phyloP scores from a whole-genome alignment of 2,329 filamentous ascomycete genomes.

The Gnomoniopsis sp. region DNA sequence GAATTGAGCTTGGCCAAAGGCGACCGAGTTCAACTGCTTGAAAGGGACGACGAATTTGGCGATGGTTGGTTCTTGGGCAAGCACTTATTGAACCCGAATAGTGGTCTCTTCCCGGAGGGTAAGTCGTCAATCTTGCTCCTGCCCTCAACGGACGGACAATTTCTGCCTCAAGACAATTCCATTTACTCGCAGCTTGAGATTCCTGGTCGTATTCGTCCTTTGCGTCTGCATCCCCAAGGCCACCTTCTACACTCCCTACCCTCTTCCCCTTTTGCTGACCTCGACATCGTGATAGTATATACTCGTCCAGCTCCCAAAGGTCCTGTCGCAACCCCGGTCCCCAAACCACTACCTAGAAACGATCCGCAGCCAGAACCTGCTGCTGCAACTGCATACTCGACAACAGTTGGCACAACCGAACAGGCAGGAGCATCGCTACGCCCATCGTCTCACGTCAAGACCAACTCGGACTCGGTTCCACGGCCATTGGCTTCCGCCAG shows the following conservation, averaged over 20 bases:
- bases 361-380: neutral
- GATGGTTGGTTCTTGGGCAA: conserved; percentile 82
- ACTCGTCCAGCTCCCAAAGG: conserved; percentile 54
- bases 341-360: conserved; percentile 2
- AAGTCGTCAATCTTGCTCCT: conserved; percentile 27
- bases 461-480: conserved; percentile 32
- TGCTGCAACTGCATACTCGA: neutral
- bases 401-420: conserved; percentile 13
- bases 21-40: conserved; percentile 77
- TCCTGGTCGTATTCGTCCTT: neutral
- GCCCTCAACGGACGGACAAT: neutral
- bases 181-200: too few species aligned
- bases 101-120: conserved; percentile 83
- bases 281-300: conserved; percentile 46
- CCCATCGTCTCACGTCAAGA: conserved; percentile 12
- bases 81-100: conserved; percentile 70
- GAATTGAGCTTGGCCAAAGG: conserved; percentile 86
- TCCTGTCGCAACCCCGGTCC: neutral
- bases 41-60: conserved; percentile 84
- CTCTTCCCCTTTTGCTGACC: conserved; percentile 4
- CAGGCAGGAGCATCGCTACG: conserved; percentile 20
- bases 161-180: neutral
- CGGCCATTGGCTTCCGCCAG: conserved; percentile 40
- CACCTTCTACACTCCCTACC: neutral
- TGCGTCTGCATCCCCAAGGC: neutral